These are phyloP conservation scores for Claviceps humidiphila DNA, from an alignment of 2,329 filamentous ascomycete genomes.

Conservation along the genomic window DNA sequence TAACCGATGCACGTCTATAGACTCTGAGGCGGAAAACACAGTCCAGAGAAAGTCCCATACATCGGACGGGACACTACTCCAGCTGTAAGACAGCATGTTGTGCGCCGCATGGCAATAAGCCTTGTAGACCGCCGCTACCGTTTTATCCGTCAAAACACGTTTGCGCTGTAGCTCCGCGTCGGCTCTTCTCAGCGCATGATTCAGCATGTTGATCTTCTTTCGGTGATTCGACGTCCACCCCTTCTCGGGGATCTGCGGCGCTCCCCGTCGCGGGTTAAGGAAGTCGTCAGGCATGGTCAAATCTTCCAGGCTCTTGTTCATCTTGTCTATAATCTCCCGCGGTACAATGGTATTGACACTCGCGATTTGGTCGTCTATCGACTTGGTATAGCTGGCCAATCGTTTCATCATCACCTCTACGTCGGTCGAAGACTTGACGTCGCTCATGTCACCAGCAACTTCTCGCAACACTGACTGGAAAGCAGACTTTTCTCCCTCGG, in stretches of 20 bases:
- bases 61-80: conserved; percentile 43
- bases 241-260: conserved; percentile 24
- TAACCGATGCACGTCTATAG: conserved; percentile 40
- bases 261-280: conserved; percentile 10
- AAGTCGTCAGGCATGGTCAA: conserved; percentile 12
- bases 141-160: conserved; percentile 18
- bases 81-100: conserved; percentile 28
- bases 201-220: conserved; percentile 25
- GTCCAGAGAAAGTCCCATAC: conserved; percentile 57
- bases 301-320: conserved; percentile 17
- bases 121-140: conserved; percentile 32
- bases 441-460: conserved; percentile 17
- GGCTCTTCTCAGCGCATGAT: conserved; percentile 17
- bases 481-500: conserved; percentile 19
- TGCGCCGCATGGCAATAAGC: conserved; percentile 39
- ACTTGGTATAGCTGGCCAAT: conserved; percentile 21
- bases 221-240: conserved; percentile 25
- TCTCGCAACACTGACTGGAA: conserved; percentile 23
- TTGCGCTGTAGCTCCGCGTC: conserved; percentile 16
- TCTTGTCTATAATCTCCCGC: conserved; percentile 18
- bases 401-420: conserved; percentile 21
- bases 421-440: conserved; percentile 19
- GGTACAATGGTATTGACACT: conserved; percentile 16
- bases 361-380: conserved; percentile 23
- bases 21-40: conserved; percentile 38